Base-by-base conservation (phyloP, 345 rosid genomes). In the Arabidopsis arenosa region DNA sequence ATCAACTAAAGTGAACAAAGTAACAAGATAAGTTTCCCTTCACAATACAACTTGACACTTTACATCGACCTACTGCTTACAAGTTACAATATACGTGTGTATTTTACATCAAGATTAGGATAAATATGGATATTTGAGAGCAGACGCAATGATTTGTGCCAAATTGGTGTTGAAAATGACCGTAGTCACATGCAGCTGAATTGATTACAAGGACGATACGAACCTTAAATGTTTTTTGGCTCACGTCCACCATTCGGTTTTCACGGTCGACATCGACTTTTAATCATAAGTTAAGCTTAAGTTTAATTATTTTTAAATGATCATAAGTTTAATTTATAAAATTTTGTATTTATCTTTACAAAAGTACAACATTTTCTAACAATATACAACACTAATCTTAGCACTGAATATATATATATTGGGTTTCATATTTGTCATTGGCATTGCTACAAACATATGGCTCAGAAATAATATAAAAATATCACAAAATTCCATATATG, bases 241-340 rank as follows among this genome's bases (percentile, higher is more conserved):
- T 47, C 10, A 51, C 76, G 53, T 72, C 60, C 61, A 72, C 68
- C 8, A 37, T 61, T 73, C 48, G 36, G 36, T 45, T 53, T 61
- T 40, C 18, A 37, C 37, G 17, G 40, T 48, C 44, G 56, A 71
- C 37, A 44, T 70, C 18, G 26, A 23, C 26, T 56, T 55, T 26
- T 45, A 45, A 23, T 14, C 7, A 23, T 23, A 23, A 23, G 26
- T 23, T 23, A 23, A 23, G 2, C 26, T 9, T 47, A 7, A 47
- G 21, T 47, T 47, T 23, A 5, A 47, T 5, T n/a, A 4, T 2
- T 30, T 6, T 43, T 21, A 0, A 14, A 5, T 32, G 54, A 40
- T 54, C 13, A 14, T 12, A 13, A 62, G 36, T 40, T 62, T 41
- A 3, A 43, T 14, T 63, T 5, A 55, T 15, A 4, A n/a, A 8